A percentile compares a stretch with the other conserved stretches of the same genome.
Evolutionary conservation across 2,329 filamentous ascomycete species (phyloP).

Genomic region (Phyllosticta citriasiana): DNA sequence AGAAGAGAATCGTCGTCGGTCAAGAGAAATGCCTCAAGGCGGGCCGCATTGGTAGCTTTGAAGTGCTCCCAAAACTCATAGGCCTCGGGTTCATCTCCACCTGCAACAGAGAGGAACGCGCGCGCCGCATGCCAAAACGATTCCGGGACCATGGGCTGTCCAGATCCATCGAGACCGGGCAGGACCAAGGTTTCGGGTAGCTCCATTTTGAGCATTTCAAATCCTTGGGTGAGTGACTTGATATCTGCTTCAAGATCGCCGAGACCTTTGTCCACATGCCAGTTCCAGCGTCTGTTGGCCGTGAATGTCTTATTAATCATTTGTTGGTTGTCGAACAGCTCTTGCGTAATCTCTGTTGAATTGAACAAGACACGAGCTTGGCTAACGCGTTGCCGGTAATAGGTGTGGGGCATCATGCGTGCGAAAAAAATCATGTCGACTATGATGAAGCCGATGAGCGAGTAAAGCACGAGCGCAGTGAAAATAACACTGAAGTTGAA

Average conservation of each 20-base stretch:
- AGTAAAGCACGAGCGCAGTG: neutral
- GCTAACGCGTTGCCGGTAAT: neutral
- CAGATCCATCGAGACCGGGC: conserved; percentile 21
- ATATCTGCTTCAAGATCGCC: neutral
- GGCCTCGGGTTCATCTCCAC: conserved; percentile 17
- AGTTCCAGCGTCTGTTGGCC: no score
- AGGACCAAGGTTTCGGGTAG: neutral
- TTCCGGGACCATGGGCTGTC: conserved; percentile 44
- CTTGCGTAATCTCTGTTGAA: neutral
- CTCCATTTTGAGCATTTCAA: neutral
- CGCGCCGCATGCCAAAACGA: conserved; percentile 58
- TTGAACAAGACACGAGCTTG: neutral
- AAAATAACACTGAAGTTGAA: neutral
- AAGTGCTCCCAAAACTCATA: conserved; percentile 42
- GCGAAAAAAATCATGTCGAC: neutral
- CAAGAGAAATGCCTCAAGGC: conserved; percentile 22
- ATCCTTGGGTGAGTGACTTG: neutral
- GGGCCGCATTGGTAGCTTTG: conserved; percentile 41
- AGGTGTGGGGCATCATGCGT: neutral
- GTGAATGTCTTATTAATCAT: no score
- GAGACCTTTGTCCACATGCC: neutral
- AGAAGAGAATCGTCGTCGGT: conserved; percentile 14
- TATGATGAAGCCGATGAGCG: neutral
- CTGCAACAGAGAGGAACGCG: neutral
- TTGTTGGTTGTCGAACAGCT: neutral